phyloP scores from a whole-genome alignment of 2,329 filamentous ascomycete species.

The Xylariaceae sp. region DNA sequence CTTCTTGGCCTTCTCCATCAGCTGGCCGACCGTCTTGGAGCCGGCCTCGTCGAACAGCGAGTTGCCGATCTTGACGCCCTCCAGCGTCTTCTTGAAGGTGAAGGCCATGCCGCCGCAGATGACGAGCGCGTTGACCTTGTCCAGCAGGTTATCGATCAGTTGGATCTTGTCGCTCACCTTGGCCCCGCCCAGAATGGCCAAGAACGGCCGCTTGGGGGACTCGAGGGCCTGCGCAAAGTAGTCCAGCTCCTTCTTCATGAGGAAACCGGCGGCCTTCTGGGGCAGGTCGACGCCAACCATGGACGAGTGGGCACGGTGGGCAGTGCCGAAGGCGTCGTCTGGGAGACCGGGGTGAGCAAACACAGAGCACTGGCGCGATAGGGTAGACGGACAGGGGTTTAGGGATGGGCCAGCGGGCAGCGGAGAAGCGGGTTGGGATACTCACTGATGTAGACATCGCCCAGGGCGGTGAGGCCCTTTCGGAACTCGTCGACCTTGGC shows the following conservation, averaged over 20 bases:
- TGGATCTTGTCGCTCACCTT: constrained; percentile 99
- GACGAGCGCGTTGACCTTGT: constrained; percentile 95
- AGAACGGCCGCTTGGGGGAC: constrained; percentile 87
- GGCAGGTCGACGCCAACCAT: constrained; percentile 97
- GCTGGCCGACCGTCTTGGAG: constrained; percentile 77
- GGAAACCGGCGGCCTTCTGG: constrained; percentile 94
- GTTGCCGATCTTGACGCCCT: constrained; percentile 81
- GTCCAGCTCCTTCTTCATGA: constrained; percentile 99
- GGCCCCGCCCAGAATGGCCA: constrained; percentile 94
- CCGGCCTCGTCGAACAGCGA: constrained; percentile 91
- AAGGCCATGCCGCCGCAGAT: constrained; percentile 98
- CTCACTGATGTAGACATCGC: constrained; percentile 94
- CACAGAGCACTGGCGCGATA: no score
- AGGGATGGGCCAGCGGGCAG: no score
- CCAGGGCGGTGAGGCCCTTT: constrained; percentile 87
- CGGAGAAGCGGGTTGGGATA: not conserved
- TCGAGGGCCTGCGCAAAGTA: constrained; percentile 98
- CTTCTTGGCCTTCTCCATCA: constrained; percentile 93
- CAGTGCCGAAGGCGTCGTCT: constrained; percentile 98
- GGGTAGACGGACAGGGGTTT: no score
- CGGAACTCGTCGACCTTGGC: constrained; percentile 87
- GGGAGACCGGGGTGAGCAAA: not conserved
- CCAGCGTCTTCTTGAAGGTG: constrained; percentile 99
- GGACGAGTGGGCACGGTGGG: constrained; percentile 96
- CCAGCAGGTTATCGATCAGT: constrained; percentile 96